These are phyloP conservation scores for Orbilia oligospora DNA, from an alignment of 2,329 filamentous ascomycete species.

Conservation along the genomic window DNA sequence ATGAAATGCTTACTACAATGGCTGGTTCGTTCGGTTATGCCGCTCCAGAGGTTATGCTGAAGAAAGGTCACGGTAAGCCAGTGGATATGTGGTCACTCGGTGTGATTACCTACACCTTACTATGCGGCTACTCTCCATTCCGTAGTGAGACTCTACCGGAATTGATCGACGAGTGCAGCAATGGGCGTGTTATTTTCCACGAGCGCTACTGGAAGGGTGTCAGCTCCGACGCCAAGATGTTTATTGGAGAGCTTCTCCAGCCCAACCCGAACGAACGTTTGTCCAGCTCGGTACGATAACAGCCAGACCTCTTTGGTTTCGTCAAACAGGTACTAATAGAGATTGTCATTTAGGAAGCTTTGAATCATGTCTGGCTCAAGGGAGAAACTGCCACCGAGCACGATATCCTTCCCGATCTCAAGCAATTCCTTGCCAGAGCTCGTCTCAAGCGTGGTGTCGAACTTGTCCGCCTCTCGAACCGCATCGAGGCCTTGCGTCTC, in stretches of 20 bases:
- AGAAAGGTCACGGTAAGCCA: conserved; percentile 95
- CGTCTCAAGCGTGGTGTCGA: conserved; percentile 94
- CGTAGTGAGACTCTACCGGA: conserved; percentile 93
- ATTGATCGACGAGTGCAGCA: conserved; percentile 92
- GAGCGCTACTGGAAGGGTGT: conserved; percentile 99
- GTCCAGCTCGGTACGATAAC: conserved; percentile 77
- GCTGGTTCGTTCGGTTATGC: conserved; percentile 98
- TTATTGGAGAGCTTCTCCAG: conserved; percentile 86
- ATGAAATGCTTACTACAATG: conserved; percentile 97
- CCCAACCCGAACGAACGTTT: conserved; percentile 82
- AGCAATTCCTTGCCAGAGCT: conserved; percentile 90
- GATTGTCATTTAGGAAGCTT: conserved; percentile 74
- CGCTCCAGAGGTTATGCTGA: conserved; percentile 97
- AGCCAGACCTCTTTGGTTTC: not conserved
- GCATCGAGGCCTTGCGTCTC: conserved; percentile 93
- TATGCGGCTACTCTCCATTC: conserved; percentile 98
- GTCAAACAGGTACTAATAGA: conserved; percentile 22
- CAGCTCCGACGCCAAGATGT: conserved; percentile 93
- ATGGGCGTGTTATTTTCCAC: conserved; percentile 89
- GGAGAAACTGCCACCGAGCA: conserved; percentile 93
- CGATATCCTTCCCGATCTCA: conserved; percentile 97
- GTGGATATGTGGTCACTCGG: conserved; percentile 99
- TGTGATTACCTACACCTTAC: conserved; percentile 97
- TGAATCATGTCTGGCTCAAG: conserved; percentile 88
- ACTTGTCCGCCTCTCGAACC: conserved; percentile 94